These are phyloP conservation scores for Clonostachys rhizophaga DNA, from an alignment of 2,329 filamentous ascomycete genomes.

Conservation along the genomic window DNA sequence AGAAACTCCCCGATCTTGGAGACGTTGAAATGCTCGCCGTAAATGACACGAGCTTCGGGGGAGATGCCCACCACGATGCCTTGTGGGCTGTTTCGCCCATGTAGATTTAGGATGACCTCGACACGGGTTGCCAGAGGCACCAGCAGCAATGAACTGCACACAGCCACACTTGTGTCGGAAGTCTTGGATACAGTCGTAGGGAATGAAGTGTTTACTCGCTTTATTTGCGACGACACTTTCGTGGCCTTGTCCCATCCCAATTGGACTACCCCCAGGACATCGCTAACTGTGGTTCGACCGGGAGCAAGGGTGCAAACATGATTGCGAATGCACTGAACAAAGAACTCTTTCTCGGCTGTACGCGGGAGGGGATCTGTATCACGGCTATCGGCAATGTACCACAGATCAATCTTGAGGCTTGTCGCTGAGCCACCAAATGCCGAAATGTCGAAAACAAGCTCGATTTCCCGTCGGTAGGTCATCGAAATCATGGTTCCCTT, in stretches of 20 bases:
- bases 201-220: conserved; percentile 56
- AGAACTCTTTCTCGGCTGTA: conserved; percentile 68
- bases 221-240: conserved; percentile 54
- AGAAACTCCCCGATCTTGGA: conserved; percentile 73
- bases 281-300: conserved; percentile 47
- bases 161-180: conserved; percentile 58
- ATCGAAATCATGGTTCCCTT: conserved; percentile 62
- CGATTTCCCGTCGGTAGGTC: conserved; percentile 67
- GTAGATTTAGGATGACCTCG: conserved; percentile 54
- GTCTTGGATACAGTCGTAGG: conserved; percentile 60
- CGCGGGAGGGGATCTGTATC: conserved; percentile 48
- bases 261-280: conserved; percentile 55
- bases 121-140: conserved; percentile 64
- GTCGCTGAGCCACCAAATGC: conserved; percentile 46
- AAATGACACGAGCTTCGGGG: conserved; percentile 59
- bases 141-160: conserved; percentile 60
- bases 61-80: conserved; percentile 50
- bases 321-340: conserved; percentile 67
- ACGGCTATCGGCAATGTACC: conserved; percentile 59
- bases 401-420: conserved; percentile 60
- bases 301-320: conserved; percentile 60
- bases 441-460: conserved; percentile 65
- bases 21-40: conserved; percentile 74
- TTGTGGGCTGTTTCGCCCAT: conserved; percentile 28
- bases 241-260: conserved; percentile 62